Percentiles rank a stretch among this genome's conserved stretches.
These are phyloP conservation scores for Leccinum subfulvum DNA, from an alignment of 1,284 basidiomycete species.

Conservation along the genomic window DNA sequence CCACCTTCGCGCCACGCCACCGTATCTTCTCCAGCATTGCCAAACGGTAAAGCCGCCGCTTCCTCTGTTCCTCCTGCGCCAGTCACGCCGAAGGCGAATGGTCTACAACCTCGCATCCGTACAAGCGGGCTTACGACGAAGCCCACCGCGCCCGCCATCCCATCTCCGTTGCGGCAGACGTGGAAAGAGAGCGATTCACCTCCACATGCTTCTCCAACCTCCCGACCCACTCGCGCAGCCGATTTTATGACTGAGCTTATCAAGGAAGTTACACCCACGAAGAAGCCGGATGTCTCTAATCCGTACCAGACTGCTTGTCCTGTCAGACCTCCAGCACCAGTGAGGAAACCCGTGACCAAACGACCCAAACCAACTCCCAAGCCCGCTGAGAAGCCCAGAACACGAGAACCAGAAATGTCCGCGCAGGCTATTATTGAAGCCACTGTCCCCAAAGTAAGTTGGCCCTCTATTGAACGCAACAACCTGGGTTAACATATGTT, in stretches of 20 bases:
- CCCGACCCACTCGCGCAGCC: conserved; percentile 57
- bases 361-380: conserved; percentile 31
- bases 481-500: not conserved
- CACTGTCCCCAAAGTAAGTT: conserved; percentile 63
- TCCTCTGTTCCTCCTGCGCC: conserved; percentile 20
- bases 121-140: conserved; percentile 43
- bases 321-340: conserved; percentile 41
- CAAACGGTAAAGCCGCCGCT: conserved; percentile 27
- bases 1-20: conserved; percentile 7
- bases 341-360: conserved; percentile 40
- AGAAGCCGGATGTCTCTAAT: conserved; percentile 63
- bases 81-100: conserved; percentile 33
- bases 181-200: conserved; percentile 51
- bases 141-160: conserved; percentile 56
- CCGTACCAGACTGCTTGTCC: conserved; percentile 69
- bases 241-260: conserved; percentile 65
- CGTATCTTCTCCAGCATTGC: conserved; percentile 11
- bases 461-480: not conserved
- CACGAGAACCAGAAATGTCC: conserved; percentile 40
- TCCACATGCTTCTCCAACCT: conserved; percentile 36
- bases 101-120: conserved; percentile 41
- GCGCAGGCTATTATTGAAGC: conserved; percentile 69
- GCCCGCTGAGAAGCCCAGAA: conserved; percentile 33
- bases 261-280: conserved; percentile 61
- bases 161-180: conserved; percentile 67